Evolutionary conservation across 352 stramenopile species (phyloP), one percentile per base, ranked within the genome.

Genomic region (Globisporangium nunn): DNA sequence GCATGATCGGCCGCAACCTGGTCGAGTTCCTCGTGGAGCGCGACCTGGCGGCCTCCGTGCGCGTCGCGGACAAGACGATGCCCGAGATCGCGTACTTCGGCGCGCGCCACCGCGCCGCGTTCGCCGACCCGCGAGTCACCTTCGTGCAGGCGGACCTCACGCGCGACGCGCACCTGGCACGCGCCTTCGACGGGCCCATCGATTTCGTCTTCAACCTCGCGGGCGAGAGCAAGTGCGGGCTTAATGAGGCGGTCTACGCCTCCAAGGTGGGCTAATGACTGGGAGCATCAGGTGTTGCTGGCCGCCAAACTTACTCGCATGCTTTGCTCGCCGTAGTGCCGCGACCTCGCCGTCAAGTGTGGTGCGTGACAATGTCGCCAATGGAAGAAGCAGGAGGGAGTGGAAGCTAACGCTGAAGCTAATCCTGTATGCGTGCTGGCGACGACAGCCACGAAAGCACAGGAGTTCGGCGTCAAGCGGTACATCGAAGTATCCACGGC

Each of bases 1-100:
- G 85, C 54, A 91, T 93, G 80, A 88, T 95, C 53, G 85, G 85
- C 59, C 80, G 85, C 63, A 95, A 93, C 75, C 91, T 95, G 49
- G 80, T 93, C 51, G 74, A 92, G 67, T 85, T 78, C 63, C 81
- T 81, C 47, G 62, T 95, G 18, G 79, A 89, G 62, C 67, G 76
- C 30, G 78, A 92, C 51, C 54, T 93, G 14, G 74, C 70, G 51
- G 72, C 74, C 10, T 66, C 67, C 58, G 85, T 95, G 54, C 81
- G 83, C 47, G 81, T 95, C 54, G 81, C 80, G 37, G 85, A 95
- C 71, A 95, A 95, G 68, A 88, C 83, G 18, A 87, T 92, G 76
- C 79, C 81, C 44, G 83, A 88, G 67, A 95, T 93, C 66, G 86
- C 85, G 37, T 95, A 95, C 71, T 92, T 94, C 54, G 86, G 75